Conservation (phyloP, 495 filamentous ascomycete species). For the Neurospora sp. region DNA sequence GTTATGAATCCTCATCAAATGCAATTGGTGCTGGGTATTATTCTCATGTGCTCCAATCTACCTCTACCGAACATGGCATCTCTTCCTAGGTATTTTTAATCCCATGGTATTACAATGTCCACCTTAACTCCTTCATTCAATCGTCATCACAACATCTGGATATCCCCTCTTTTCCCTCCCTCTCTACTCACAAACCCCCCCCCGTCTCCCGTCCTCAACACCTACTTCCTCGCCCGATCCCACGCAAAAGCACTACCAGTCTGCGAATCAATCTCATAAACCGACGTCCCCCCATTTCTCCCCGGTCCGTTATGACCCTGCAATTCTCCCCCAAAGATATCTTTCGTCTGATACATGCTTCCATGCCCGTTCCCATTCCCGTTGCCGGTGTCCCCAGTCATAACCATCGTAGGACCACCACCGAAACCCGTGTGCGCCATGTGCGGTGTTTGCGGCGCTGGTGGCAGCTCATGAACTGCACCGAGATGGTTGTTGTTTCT, state of each 20-base stretch:
- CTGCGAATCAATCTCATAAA: neutral
- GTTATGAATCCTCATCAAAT: too few relatives aligned
- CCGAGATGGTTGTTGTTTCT: neutral
- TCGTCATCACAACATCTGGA: too few relatives aligned
- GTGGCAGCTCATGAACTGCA: neutral
- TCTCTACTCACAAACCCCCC: neutral
- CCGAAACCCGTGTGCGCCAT: neutral
- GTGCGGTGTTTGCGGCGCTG: neutral
- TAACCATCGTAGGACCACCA: neutral
- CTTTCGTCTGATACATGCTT: neutral
- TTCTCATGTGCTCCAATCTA: too few relatives aligned
- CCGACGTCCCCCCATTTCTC: neutral
- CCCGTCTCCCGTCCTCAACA: neutral
- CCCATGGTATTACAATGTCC: too few relatives aligned
- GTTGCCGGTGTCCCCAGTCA: neutral
- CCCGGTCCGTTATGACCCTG: neutral
- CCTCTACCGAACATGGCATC: too few relatives aligned
- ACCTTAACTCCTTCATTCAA: neutral
- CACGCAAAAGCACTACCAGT: neutral
- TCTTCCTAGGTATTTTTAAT: too few relatives aligned
- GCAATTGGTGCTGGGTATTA: too few relatives aligned
- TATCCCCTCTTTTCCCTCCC: too few relatives aligned
- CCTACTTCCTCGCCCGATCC: neutral
- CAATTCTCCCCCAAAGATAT: neutral
- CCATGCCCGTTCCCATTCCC: neutral